These are phyloP conservation scores for Colletotrichum tofieldiae DNA, from an alignment of 2,329 filamentous ascomycete species.

Conservation along the genomic window DNA sequence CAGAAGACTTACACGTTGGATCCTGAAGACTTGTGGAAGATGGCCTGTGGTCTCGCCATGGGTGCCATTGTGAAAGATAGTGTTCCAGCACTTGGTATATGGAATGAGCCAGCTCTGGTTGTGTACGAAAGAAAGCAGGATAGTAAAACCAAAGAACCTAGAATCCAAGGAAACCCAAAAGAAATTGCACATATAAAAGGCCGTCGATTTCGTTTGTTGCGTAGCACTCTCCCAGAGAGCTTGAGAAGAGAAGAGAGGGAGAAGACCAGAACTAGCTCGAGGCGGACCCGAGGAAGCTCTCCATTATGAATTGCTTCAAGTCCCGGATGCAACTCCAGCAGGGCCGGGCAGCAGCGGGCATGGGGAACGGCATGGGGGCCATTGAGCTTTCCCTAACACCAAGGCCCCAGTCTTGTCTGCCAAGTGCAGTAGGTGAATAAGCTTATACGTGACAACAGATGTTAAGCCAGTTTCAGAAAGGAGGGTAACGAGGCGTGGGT, in stretches of 20 bases:
- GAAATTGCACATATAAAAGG: slow-evolving; percentile 27
- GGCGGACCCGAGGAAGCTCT: slow-evolving; percentile 30
- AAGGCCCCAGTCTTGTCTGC: slow-evolving; percentile 33
- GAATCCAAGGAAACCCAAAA: slow-evolving; percentile 25
- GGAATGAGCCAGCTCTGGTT: slow-evolving; percentile 35
- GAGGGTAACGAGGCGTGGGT: slow-evolving; percentile 29
- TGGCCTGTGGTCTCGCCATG: slow-evolving; percentile 42
- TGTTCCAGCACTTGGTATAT: slow-evolving; percentile 36
- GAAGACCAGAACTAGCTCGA: neutral
- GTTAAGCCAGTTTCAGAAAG: slow-evolving; percentile 42
- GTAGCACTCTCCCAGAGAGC: slow-evolving; percentile 43
- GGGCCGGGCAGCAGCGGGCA: slow-evolving; percentile 34
- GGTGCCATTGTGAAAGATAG: slow-evolving; percentile 33
- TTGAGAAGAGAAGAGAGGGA: slow-evolving; percentile 28
- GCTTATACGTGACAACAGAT: slow-evolving; percentile 40
- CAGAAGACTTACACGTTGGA: slow-evolving; percentile 34
- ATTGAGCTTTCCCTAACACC: slow-evolving; percentile 25
- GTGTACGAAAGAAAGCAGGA: slow-evolving; percentile 23
- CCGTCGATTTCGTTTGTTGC: slow-evolving; percentile 30
- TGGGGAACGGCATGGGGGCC: slow-evolving; percentile 28
- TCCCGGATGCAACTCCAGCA: slow-evolving; percentile 22
- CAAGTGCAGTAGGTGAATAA: slow-evolving; percentile 37
- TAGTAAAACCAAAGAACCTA: slow-evolving; percentile 14
- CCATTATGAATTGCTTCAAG: slow-evolving; percentile 39
- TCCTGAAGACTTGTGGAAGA: slow-evolving; percentile 33